Evolutionary conservation across 352 stramenopile species (phyloP).

Genomic region (Phytopythium cucurbitacearum): DNA sequence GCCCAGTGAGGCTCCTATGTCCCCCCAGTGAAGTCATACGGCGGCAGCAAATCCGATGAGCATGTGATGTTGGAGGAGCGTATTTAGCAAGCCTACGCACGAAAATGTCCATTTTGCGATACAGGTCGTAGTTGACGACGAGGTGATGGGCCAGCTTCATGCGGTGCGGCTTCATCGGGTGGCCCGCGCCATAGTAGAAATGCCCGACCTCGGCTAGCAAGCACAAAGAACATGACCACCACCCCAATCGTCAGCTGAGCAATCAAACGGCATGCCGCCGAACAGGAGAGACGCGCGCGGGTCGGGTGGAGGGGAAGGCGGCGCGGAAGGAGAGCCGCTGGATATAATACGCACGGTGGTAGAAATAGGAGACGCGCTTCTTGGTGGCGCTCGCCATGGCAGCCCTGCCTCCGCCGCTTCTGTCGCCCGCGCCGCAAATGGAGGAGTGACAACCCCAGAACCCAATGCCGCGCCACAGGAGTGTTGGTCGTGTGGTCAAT

Average conservation of each 20-base stretch:
- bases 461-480: background rate
- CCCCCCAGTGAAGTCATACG: no score
- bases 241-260: background rate
- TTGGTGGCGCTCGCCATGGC: constrained; percentile 48
- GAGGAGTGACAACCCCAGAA: constrained; percentile 1
- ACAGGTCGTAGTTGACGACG: constrained; percentile 97
- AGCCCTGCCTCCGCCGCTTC: background rate
- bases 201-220: constrained; percentile 91
- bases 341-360: constrained; percentile 55
- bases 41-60: no score
- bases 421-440: constrained; percentile 2
- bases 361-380: constrained; percentile 86
- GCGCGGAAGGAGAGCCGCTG: no score
- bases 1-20: constrained; percentile 74
- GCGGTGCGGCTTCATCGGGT: constrained; percentile 98
- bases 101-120: constrained; percentile 99
- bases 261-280: constrained; percentile 1
- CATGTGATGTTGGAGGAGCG: no score
- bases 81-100: constrained; percentile 25
- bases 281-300: background rate
- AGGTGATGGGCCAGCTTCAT: constrained; percentile 98
- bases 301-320: no score
- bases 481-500: no score
- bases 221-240: constrained; percentile 3
- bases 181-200: constrained; percentile 95